A percentile compares a stretch with the other conserved stretches of the same genome.
These are phyloP conservation scores for Mallotus japonicus DNA, from an alignment of 441 rosid genomes.

Conservation along the genomic window DNA sequence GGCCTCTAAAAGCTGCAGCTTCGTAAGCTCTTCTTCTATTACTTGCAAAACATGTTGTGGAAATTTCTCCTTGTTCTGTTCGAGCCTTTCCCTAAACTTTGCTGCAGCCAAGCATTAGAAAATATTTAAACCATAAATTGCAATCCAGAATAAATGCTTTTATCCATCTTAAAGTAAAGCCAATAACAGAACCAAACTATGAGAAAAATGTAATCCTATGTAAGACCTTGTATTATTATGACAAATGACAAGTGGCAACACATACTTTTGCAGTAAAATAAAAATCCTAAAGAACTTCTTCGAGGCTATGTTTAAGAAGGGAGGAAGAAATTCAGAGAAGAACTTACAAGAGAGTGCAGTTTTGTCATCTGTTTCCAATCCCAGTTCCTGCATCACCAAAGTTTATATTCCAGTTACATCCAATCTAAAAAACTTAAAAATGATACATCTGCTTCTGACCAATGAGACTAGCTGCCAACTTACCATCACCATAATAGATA, in stretches of 20 bases:
- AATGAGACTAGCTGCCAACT: neutral
- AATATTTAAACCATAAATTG: slow-evolving; percentile 11
- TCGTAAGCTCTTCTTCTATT: slow-evolving; percentile 88
- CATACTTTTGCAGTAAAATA: neutral
- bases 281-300: neutral
- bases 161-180: neutral
- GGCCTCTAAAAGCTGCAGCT: slow-evolving; percentile 84
- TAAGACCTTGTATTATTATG: neutral
- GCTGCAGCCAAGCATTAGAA: slow-evolving; percentile 49
- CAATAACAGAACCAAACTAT: neutral
- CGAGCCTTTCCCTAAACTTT: slow-evolving; percentile 78
- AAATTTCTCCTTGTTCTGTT: slow-evolving; percentile 71
- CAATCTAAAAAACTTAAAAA: slow-evolving; percentile 12
- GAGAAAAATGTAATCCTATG: neutral
- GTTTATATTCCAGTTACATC: slow-evolving; percentile 19
- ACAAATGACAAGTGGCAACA: neutral
- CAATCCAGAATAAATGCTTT: slow-evolving; percentile 1
- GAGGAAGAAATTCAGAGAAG: slow-evolving; percentile 11
- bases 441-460: neutral
- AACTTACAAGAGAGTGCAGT: slow-evolving; percentile 75
- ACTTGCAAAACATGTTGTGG: slow-evolving; percentile 83
- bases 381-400: slow-evolving; percentile 65
- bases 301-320: neutral
- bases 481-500: neutral
- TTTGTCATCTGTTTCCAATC: slow-evolving; percentile 84